Evolutionary conservation across 192 early-diverging fungal species (phyloP), one percentile per base, ranked within the genome.

Genomic region (Spizellomyces sp.): DNA sequence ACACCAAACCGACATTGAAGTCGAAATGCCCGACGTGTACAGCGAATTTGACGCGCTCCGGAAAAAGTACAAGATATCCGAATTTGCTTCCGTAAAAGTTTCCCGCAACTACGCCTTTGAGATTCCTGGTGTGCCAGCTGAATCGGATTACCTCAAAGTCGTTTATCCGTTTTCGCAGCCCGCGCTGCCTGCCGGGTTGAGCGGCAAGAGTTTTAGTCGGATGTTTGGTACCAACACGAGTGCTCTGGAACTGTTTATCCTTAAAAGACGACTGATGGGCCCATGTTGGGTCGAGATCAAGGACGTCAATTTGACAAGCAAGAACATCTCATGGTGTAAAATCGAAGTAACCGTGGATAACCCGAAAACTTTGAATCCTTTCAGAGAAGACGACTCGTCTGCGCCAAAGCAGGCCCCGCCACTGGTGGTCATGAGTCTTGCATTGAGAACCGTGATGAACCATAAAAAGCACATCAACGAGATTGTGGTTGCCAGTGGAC

Each of bases 181-280:
- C 47, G 74, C 80, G 68, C 61, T 93, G 43, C 83, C 90, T 43
- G 44, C 57, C 45, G 63, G 89, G 48, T 62, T 89, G 17, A 81
- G 57, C n/a, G 91, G 91, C 44, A 84, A 83, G 62, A 90, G 88
- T 2, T 98, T 96, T 72, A 87, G 87, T 67, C 91, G 89, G 62
- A 81, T 93, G 4, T 98, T 99, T 85, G 98, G 96, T 10, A 82
- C 91, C 5, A 86, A 89, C 52, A 94, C 94, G 10, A 88, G 80
- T 48, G 91, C 94, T 1, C 80, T 98, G n/a, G 98, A 99, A 79
- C 86, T 92, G 27, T 90, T 99, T 57, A 74, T 98, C n/a, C 85
- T 96, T 22, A 95, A 98, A 78, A 86, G 96, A 21, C 89, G 93
- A 64, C 79, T 99, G 36, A 98, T 95, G 94, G 98, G 98, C 1